phyloP scores from a whole-genome alignment of 805 yeast species.

The Sugiyamaella floridensis region DNA sequence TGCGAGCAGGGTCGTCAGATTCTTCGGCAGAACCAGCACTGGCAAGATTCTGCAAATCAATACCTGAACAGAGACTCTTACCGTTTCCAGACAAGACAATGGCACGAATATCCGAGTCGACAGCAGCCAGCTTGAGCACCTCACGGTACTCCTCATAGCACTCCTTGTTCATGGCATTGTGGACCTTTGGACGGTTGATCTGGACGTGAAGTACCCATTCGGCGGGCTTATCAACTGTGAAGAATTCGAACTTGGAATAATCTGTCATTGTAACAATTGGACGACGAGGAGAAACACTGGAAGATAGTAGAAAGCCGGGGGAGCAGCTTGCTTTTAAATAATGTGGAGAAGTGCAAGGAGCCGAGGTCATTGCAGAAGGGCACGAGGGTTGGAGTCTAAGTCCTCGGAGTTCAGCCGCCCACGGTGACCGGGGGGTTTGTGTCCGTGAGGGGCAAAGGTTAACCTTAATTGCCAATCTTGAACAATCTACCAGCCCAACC shows the following conservation, averaged over 20 bases:
- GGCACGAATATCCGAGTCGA: conserved; percentile 41
- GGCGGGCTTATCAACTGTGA: conserved; percentile 35
- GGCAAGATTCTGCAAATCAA: conserved; percentile 41
- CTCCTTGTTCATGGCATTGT: conserved; percentile 51
- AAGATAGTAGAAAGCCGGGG: neutral
- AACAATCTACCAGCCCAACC: too few species aligned
- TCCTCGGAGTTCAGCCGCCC: neutral
- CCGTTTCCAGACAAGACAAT: conserved; percentile 54
- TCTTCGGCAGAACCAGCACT: conserved; percentile 12
- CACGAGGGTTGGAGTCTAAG: neutral
- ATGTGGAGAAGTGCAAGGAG: neutral
- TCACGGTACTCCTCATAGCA: conserved; percentile 52
- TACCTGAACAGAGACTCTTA: conserved; percentile 56
- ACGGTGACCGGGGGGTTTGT: too few species aligned
- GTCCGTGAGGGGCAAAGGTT: too few species aligned
- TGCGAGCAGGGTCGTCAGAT: conserved; percentile 24
- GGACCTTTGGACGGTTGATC: conserved; percentile 51
- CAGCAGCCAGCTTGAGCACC: conserved; percentile 41
- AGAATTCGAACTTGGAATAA: conserved; percentile 17
- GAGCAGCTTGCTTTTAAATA: neutral
- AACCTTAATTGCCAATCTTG: too few species aligned
- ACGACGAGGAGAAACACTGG: neutral
- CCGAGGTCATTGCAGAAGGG: neutral
- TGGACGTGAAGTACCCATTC: conserved; percentile 50
- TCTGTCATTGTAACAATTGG: conserved; percentile 9